These are phyloP conservation scores for Polysphondylium violaceum DNA, from an alignment of 78 protist genomes.

Conservation along the genomic window DNA sequence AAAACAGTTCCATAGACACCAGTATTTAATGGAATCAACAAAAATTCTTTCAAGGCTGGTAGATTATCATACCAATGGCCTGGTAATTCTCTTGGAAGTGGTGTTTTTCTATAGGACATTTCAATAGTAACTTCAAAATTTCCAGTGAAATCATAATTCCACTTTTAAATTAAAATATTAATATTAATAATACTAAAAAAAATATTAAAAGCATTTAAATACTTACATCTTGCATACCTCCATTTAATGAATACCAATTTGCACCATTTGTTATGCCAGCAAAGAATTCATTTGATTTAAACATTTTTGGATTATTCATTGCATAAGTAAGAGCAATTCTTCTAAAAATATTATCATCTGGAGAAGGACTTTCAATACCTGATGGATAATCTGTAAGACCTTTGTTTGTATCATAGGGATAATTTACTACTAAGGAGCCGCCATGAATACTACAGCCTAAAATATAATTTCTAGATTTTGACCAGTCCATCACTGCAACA, in stretches of 20 bases:
- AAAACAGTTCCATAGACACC: slow-evolving; percentile 51
- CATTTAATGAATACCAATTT: slow-evolving; percentile 81
- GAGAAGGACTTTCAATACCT: slow-evolving; percentile 50
- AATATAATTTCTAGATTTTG: slow-evolving; percentile 44
- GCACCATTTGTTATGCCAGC: slow-evolving; percentile 90
- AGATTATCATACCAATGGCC: slow-evolving; percentile 79
- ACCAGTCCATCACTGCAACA: slow-evolving; percentile 76
- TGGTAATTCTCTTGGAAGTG: slow-evolving; percentile 29
- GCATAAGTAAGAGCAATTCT: slow-evolving; percentile 79
- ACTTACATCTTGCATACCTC: slow-evolving; percentile 88
- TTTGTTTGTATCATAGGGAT: slow-evolving; percentile 68
- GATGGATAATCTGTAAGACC: neutral
- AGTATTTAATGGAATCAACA: neutral
- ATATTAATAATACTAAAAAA: neutral
- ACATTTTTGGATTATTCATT: slow-evolving; percentile 32
- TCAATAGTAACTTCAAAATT: slow-evolving; percentile 88
- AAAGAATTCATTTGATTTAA: slow-evolving; percentile 17
- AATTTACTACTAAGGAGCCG: slow-evolving; percentile 86
- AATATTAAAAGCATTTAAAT: neutral
- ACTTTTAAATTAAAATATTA: neutral
- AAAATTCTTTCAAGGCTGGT: slow-evolving; percentile 27
- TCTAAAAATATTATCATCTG: slow-evolving; percentile 82
- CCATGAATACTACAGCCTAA: slow-evolving; percentile 89
- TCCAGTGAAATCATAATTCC: slow-evolving; percentile 70
- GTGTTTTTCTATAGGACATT: slow-evolving; percentile 71